Conservation (phyloP, 2,329 filamentous ascomycete species). For the Cucurbitaria berberidis region DNA sequence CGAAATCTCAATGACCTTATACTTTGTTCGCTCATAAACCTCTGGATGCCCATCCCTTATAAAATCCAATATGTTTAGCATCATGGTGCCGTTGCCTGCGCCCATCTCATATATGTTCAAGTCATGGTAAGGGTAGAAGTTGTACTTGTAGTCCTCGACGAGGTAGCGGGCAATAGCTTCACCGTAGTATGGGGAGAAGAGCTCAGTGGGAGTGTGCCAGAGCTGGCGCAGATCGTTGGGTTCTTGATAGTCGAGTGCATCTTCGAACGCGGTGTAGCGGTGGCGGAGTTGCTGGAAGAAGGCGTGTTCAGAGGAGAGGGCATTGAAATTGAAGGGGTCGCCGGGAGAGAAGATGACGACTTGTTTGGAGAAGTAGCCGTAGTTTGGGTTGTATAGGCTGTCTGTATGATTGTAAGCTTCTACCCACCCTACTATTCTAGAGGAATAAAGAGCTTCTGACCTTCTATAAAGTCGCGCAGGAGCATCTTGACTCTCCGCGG, state of each 20-base stretch:
- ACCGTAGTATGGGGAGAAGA: slow-evolving; percentile 95
- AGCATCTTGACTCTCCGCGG: slow-evolving; percentile 94
- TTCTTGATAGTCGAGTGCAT: slow-evolving; percentile 75
- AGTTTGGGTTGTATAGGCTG: slow-evolving; percentile 90
- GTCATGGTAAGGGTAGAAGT: slow-evolving; percentile 93
- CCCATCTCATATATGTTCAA: slow-evolving; percentile 99
- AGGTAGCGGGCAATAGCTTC: slow-evolving; percentile 97
- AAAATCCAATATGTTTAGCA: slow-evolving; percentile 97
- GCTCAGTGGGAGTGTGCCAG: slow-evolving; percentile 97
- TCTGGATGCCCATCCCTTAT: slow-evolving; percentile 88
- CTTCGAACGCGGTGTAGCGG: slow-evolving; percentile 89
- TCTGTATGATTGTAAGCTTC: slow-evolving; percentile 59
- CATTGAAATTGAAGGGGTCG: slow-evolving; percentile 86
- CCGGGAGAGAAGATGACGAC: slow-evolving; percentile 95
- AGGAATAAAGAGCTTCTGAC: slow-evolving; percentile 53
- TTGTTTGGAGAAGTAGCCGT: slow-evolving; percentile 96
- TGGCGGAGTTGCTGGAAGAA: slow-evolving; percentile 79
- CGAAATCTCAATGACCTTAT: slow-evolving; percentile 95
- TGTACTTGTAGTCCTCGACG: slow-evolving; percentile 93
- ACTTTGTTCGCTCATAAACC: slow-evolving; percentile 92
- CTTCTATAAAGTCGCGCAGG: slow-evolving; percentile 96
- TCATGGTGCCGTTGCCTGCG: slow-evolving; percentile 93
- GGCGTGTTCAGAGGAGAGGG: slow-evolving; percentile 80
- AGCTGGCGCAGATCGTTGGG: slow-evolving; percentile 82
- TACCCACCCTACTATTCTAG: neutral